phyloP scores from a whole-genome alignment of 768 basidiomycete species.

The Holtermannia corniformis region DNA sequence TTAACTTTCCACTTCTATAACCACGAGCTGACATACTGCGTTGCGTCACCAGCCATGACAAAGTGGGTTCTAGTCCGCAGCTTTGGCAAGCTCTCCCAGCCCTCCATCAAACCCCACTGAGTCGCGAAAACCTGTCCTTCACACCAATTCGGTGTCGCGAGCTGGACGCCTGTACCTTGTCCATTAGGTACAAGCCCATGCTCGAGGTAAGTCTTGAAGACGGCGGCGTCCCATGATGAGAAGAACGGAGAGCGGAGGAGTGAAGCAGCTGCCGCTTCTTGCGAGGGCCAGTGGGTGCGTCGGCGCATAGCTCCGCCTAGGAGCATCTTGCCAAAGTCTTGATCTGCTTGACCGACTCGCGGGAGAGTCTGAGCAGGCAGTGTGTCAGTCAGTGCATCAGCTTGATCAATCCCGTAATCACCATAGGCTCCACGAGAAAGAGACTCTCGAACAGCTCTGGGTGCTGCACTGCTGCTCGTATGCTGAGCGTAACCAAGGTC shows the following conservation, averaged over 20 bases:
- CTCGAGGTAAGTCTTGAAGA: conserved; percentile 13
- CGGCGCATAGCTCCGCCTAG: conserved; percentile 8
- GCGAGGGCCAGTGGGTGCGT: conserved; percentile 9
- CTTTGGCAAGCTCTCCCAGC: conserved; percentile 21
- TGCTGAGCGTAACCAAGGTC: neutral
- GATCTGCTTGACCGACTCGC: no score
- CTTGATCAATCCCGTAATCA: neutral
- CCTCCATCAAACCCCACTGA: conserved; percentile 14
- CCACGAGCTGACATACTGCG: conserved; percentile 7
- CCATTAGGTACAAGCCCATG: conserved; percentile 17
- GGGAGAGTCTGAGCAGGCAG: neutral
- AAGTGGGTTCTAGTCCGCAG: conserved; percentile 23
- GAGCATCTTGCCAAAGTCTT: neutral
- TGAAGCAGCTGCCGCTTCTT: conserved; percentile 3
- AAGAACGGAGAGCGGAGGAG: conserved; percentile 22
- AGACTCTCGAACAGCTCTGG: conserved; percentile 64
- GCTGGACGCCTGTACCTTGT: conserved; percentile 9
- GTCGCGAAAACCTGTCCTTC: conserved; percentile 24
- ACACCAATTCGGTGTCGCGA: conserved; percentile 27
- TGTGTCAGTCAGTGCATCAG: neutral
- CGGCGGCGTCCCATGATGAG: conserved; percentile 16
- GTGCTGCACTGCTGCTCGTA: conserved; percentile 55
- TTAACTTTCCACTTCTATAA: neutral
- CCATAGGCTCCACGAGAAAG: conserved; percentile 70
- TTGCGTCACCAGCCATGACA: conserved; percentile 25